Evolutionary conservation across 129 eudicot species (phyloP).

Genomic region (Lonicera japonica): DNA sequence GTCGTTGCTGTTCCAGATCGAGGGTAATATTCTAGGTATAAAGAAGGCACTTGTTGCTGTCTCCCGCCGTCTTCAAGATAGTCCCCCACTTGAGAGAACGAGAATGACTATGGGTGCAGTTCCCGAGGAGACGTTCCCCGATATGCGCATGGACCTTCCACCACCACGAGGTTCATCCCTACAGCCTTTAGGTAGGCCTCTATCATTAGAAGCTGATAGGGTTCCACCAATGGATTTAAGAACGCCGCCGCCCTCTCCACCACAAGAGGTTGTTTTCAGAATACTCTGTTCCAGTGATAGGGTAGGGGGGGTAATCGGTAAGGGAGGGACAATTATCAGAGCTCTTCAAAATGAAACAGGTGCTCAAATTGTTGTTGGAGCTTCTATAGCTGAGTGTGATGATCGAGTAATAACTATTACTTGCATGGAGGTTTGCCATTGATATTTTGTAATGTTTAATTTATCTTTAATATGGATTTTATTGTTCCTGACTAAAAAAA

Average conservation of each 20-base stretch:
- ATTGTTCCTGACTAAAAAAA: too few relatives aligned
- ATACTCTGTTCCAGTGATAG: constrained; percentile 53
- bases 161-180: constrained; percentile 19
- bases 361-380: constrained; percentile 39
- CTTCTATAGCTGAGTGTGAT: constrained; percentile 25
- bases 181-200: constrained; percentile 21
- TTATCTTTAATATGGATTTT: neutral
- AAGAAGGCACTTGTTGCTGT: constrained; percentile 72
- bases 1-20: constrained; percentile 42
- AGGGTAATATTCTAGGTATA: constrained; percentile 50
- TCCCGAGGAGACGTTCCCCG: constrained; percentile 26
- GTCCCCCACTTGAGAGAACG: constrained; percentile 32
- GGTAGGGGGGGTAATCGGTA: constrained; percentile 70
- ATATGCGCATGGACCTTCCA: constrained; percentile 25
- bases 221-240: constrained; percentile 23
- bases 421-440: constrained; percentile 57
- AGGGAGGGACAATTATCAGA: constrained; percentile 53
- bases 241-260: neutral
- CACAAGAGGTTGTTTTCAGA: constrained; percentile 47
- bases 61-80: constrained; percentile 57
- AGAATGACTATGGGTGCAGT: constrained; percentile 13
- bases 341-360: constrained; percentile 55
- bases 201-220: constrained; percentile 27
- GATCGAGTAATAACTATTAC: constrained; percentile 57
- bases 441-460: neutral